phyloP scores from a whole-genome alignment of 441 rosid genomes.

The Dalechampia spathulata region DNA sequence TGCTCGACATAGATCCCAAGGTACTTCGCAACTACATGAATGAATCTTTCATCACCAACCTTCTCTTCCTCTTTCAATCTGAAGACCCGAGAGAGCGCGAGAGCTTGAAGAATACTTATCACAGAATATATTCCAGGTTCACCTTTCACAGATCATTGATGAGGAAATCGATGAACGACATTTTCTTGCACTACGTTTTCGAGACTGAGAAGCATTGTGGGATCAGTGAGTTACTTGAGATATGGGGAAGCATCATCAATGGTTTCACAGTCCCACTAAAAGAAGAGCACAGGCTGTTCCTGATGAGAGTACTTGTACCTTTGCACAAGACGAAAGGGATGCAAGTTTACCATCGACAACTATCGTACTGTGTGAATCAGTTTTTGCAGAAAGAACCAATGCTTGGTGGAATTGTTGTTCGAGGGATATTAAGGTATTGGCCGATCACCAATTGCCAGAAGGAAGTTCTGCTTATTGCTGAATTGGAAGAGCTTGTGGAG shows the following conservation, averaged over 20 bases:
- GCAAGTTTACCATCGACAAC: constrained; percentile 38
- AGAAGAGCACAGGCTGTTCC: constrained; percentile 53
- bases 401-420: constrained; percentile 37
- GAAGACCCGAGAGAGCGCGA: constrained; percentile 55
- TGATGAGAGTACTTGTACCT: constrained; percentile 51
- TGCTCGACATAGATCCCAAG: constrained; percentile 30
- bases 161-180: constrained; percentile 51
- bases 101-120: constrained; percentile 47
- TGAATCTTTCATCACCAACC: constrained; percentile 28
- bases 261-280: constrained; percentile 52
- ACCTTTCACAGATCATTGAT: constrained; percentile 42
- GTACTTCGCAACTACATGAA: constrained; percentile 29
- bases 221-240: constrained; percentile 45
- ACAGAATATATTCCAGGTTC: constrained; percentile 39
- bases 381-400: constrained; percentile 58
- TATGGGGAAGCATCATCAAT: constrained; percentile 58
- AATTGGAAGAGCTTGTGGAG: constrained; percentile 51
- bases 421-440: constrained; percentile 53
- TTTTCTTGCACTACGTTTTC: constrained; percentile 34
- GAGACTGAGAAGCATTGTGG: constrained; percentile 45
- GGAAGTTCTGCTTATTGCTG: constrained; percentile 41
- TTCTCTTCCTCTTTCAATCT: constrained; percentile 45
- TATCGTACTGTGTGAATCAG: constrained; percentile 45
- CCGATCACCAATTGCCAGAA: constrained; percentile 53
- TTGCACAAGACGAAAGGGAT: constrained; percentile 43